Base-by-base conservation (phyloP, 129 eudicot species). In the Centella asiatica region DNA sequence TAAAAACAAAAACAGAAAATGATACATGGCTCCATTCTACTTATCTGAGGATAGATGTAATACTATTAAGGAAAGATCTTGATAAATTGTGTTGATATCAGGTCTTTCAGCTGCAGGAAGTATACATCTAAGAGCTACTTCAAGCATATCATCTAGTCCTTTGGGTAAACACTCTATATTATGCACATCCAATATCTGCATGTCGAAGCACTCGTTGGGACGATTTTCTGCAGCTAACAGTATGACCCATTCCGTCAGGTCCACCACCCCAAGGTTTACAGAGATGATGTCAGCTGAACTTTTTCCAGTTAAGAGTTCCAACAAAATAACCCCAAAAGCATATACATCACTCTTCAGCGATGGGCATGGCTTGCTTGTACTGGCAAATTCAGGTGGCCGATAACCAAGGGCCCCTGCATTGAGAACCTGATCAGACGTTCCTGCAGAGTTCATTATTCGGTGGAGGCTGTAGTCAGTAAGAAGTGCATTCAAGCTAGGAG, bases 71-170 rank as follows among this genome's bases (percentile, higher is more conserved):
- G 78, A 77, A 65, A 84, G 94, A 18, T 79, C 80, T 26, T 84
- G 74, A 42, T 77, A 50, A 71, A 82, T 67, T 27, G 77, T 69
- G 65, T 50, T 79, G 82, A 84, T 81, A 64, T 84, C 89, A 55
- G 96, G 96, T 44, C 96, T 74, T 71, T 88, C 96, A 29, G 68
- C 83, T 6, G 96, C 94, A 4, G 96, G 94, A 52, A 88, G 87
- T 45, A 84, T 73, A 58, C 97, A 89, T 57, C 78, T 69, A 46
- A 85, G 78, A 28, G 94, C 97, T 62, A 89, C 79, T 39, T 69
- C 62, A 46, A 89, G 78, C 74, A 85, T 70, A 26, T 56, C 74
- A 64, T 88, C 79, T 18, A 87, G 74, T 60, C 57, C 69, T 36
- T 69, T 77, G 29, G 62, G 69, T 34, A 37, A 34, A 40, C 29